Evolutionary conservation across 495 filamentous ascomycete genomes (phyloP).

Genomic region (Margaritispora aquatica): DNA sequence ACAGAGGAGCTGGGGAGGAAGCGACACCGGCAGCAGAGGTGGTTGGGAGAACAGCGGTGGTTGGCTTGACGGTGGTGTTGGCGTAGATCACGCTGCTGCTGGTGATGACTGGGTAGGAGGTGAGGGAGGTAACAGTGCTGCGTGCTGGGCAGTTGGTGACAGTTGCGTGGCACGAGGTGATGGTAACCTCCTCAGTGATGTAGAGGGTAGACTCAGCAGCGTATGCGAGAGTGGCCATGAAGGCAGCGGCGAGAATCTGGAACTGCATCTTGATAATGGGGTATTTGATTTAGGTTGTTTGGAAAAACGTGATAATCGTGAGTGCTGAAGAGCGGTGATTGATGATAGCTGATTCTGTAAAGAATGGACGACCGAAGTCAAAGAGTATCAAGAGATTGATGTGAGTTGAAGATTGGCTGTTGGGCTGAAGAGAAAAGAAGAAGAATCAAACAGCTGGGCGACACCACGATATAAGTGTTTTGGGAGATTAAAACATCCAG

Average conservation of each 20-base stretch:
- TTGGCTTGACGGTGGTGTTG: slow-evolving; percentile 3
- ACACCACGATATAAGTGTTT: slow-evolving; percentile 19
- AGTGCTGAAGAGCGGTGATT: slow-evolving; percentile 33
- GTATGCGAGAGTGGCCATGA: slow-evolving; percentile 38
- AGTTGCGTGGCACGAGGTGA: slow-evolving; percentile 40
- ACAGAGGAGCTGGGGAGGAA: slow-evolving; percentile 7
- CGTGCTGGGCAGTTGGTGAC: slow-evolving; percentile 49
- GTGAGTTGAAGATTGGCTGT: slow-evolving; percentile 37
- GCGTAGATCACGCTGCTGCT: slow-evolving; percentile 27
- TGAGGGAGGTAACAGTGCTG: slow-evolving; percentile 31
- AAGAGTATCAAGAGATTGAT: slow-evolving; percentile 31
- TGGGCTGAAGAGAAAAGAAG: slow-evolving; percentile 42
- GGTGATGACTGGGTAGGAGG: slow-evolving; percentile 23
- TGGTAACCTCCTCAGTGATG: slow-evolving; percentile 48
- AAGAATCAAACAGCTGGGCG: slow-evolving; percentile 23
- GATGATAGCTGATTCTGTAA: slow-evolving; percentile 36
- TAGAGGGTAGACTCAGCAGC: slow-evolving; percentile 47
- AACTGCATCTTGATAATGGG: slow-evolving; percentile 47
- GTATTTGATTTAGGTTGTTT: slow-evolving; percentile 13
- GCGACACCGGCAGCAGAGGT: slow-evolving; percentile 2
- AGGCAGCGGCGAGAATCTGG: slow-evolving; percentile 30
- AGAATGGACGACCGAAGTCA: slow-evolving; percentile 60
- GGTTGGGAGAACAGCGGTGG: slow-evolving; percentile 32
- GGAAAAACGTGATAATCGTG: slow-evolving; percentile 6
- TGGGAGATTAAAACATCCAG: slow-evolving; percentile 21